Evolutionary conservation across 352 stramenopile species (phyloP).

Genomic region (Pythium rhizo-oryzae): DNA sequence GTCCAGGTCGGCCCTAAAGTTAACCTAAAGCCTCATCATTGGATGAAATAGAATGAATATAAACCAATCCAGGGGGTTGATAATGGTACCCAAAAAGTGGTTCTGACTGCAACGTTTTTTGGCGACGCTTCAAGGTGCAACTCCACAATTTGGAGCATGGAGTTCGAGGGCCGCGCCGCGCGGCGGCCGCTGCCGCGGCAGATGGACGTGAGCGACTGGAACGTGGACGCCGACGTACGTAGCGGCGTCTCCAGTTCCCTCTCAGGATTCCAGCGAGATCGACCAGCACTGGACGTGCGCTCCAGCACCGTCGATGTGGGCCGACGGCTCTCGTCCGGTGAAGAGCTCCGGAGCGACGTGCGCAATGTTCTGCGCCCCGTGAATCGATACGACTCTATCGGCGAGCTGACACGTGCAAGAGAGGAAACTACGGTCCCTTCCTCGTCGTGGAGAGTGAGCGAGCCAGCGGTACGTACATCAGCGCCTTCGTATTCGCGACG

Average conservation of each 20-base stretch:
- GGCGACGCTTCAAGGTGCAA: conserved; percentile 22
- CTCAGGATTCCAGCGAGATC: neutral
- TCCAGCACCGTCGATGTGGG: neutral
- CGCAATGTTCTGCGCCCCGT: conserved; percentile 10
- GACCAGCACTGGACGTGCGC: neutral
- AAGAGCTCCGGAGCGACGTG: conserved; percentile 10
- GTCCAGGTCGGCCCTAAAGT: conserved; percentile 12
- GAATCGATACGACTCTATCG: conserved; percentile 23
- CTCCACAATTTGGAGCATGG: conserved; percentile 19
- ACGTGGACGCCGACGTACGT: conserved; percentile 24
- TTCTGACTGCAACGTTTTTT: conserved; percentile 10
- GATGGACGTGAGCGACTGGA: conserved; percentile 51
- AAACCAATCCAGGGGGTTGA: neutral
- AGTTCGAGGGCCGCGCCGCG: conserved; percentile 32
- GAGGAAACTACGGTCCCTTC: neutral
- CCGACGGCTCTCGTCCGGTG: neutral
- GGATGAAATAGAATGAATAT: conserved; percentile 7
- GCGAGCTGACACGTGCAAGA: neutral
- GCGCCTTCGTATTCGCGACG: neutral
- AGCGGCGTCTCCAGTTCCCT: conserved; percentile 11
- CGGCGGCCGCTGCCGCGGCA: conserved; percentile 51
- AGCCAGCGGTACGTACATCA: neutral
- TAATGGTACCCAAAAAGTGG: conserved; percentile 6
- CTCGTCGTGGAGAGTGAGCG: neutral
- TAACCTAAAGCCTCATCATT: conserved; percentile 6